Conservation (phyloP, 2,329 filamentous ascomycete species). For the Fusarium denticulatum region DNA sequence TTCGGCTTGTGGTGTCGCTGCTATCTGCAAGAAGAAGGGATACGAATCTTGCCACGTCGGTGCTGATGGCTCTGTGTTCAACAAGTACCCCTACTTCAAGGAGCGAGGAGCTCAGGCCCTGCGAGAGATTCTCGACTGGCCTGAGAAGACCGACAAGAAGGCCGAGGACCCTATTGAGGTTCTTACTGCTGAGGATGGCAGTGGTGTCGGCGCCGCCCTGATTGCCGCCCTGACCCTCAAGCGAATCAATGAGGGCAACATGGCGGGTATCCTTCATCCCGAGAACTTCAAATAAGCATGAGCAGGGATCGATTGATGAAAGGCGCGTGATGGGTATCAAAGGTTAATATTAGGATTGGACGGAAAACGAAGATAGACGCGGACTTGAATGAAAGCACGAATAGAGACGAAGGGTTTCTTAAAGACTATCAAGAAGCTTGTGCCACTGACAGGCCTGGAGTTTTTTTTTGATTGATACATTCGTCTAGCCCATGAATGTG, state of each 20-base stretch:
- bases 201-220: conserved; percentile 93
- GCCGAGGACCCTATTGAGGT: conserved; percentile 90
- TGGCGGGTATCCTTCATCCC: conserved; percentile 71
- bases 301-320: not conserved
- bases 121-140: conserved; percentile 96
- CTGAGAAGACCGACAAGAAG: conserved; percentile 71
- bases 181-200: conserved; percentile 91
- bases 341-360: conserved; percentile 17
- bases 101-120: conserved; percentile 87
- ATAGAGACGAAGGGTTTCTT: conserved; percentile 23
- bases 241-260: conserved; percentile 70
- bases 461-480: conserved; percentile 12
- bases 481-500: conserved; percentile 72
- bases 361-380: conserved; percentile 37
- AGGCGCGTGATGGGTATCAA: conserved; percentile 25
- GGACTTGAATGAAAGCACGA: conserved; percentile 27
- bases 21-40: conserved; percentile 96
- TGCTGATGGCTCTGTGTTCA: conserved; percentile 97
- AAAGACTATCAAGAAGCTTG: conserved; percentile 25
- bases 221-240: conserved; percentile 81
- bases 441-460: conserved; percentile 9
- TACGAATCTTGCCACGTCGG: conserved; percentile 91
- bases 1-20: conserved; percentile 92
- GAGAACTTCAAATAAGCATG: conserved; percentile 63
- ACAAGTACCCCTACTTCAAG: conserved; percentile 99